Conservation (phyloP, 1,284 basidiomycete genomes). For the Ceratobasidium sp. region DNA sequence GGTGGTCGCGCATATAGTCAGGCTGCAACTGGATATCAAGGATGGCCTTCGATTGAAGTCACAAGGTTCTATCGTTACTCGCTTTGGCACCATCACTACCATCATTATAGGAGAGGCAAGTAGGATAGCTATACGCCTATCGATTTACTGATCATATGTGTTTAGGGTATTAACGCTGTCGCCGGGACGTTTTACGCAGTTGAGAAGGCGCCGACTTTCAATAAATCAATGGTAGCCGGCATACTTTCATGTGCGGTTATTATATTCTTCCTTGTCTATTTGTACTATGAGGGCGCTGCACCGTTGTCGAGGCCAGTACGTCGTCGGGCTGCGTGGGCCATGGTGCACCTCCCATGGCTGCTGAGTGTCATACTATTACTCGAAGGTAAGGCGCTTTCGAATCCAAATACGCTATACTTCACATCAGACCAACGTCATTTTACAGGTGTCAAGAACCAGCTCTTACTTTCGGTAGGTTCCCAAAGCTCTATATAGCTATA, state of each 20-base stretch:
- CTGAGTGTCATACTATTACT: constrained; percentile 33
- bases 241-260: constrained; percentile 28
- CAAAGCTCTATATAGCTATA: too few species aligned
- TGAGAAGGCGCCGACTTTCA: constrained; percentile 32
- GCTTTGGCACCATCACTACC: constrained; percentile 15
- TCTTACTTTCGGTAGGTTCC: constrained; percentile 33
- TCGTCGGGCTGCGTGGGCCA: constrained; percentile 35
- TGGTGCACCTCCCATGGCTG: constrained; percentile 41
- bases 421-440: not conserved
- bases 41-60: constrained; percentile 33
- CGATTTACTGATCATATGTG: not conserved
- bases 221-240: not conserved
- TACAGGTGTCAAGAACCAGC: constrained; percentile 43
- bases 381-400: constrained; percentile 6
- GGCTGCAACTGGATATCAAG: constrained; percentile 37
- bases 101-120: constrained; percentile 42
- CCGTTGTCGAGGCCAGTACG: constrained; percentile 34
- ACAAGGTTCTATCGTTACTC: constrained; percentile 28
- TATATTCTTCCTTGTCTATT: constrained; percentile 38
- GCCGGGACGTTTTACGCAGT: constrained; percentile 35
- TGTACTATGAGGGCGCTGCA: constrained; percentile 43
- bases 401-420: too few species aligned
- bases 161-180: constrained; percentile 38
- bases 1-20: constrained; percentile 24
- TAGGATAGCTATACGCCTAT: not conserved